Evolutionary conservation across 2,329 filamentous ascomycete genomes (phyloP), one percentile per base, ranked within the genome.

Genomic region (Didymella keratinophila): DNA sequence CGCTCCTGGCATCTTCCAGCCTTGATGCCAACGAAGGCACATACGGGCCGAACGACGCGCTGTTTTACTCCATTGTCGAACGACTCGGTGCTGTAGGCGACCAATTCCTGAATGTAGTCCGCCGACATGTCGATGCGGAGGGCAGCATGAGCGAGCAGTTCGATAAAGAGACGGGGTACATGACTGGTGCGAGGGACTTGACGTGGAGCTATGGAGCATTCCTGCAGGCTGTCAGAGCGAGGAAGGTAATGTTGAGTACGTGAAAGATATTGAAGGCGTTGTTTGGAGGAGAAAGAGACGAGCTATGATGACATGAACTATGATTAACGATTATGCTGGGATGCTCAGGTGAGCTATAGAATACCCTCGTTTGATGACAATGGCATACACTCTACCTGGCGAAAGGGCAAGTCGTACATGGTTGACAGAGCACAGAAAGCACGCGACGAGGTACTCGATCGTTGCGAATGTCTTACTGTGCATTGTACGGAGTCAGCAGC

Each of bases 181-280:
- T 78, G 72, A 65, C 71, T 4, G 79, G 78, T 1, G 79, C 79
- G 28, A 63, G 62, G 21, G 78, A 81, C 65, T 61, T 81, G 70
- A 81, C 79, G 4, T 81, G 79, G 79, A 79, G 77, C 58, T 80
- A 81, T 63, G 78, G 78, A 5, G 76, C 77, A 1, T 79, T 80
- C 58, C 56, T 81, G 60, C 64, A 72, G 57, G 78, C 78, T 6
- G 71, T 71, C 34, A 67, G 76, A 57, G 78, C 75, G 25, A 71
- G 78, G 54, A 72, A 64, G 56, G 3, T 10, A 11, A 43, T 41
- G 39, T 34, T 7, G 25, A n/a, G 50, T 2, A 4, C 23, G 10
- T 58, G 56, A 52, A n/a, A 0, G 23, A 12, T 20, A 36, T 18
- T 28, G 34, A 43, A 12, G 14, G 14, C 4, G 21, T 5, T 8